phyloP scores from a whole-genome alignment of 306 rosid genomes.

The Lathyrus tuberosus region DNA sequence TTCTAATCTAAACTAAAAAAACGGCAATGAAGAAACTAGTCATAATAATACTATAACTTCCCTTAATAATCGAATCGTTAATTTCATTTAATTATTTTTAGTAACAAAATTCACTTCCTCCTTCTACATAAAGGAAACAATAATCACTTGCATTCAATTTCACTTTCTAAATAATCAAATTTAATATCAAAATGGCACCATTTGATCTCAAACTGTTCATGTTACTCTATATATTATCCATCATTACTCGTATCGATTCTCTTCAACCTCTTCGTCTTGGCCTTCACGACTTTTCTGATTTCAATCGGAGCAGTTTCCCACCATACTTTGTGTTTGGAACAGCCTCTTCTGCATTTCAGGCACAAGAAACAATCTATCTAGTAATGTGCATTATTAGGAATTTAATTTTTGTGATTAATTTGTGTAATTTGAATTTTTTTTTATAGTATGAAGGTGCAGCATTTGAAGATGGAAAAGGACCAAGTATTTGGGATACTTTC shows the following conservation, averaged over 20 bases:
- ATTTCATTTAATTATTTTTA: background rate
- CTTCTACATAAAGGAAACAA: background rate
- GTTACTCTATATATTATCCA: background rate
- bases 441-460: slow-evolving; percentile 55
- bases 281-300: background rate
- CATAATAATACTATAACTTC: too few species aligned
- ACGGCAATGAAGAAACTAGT: background rate
- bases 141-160: background rate
- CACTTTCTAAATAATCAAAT: background rate
- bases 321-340: background rate
- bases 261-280: background rate
- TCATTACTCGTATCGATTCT: background rate
- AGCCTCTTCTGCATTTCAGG: slow-evolving; percentile 12
- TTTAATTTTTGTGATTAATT: background rate
- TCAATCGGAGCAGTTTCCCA: background rate
- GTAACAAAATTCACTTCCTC: background rate
- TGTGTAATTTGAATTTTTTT: background rate
- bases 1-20: background rate
- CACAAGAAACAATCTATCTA: background rate
- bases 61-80: background rate
- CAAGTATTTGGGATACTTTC: slow-evolving; percentile 61
- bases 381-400: background rate
- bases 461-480: slow-evolving; percentile 46
- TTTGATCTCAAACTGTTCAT: background rate
- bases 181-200: background rate